Evolutionary conservation across 2,329 filamentous ascomycete genomes (phyloP).

Genomic region (Aspergillus chevalieri): DNA sequence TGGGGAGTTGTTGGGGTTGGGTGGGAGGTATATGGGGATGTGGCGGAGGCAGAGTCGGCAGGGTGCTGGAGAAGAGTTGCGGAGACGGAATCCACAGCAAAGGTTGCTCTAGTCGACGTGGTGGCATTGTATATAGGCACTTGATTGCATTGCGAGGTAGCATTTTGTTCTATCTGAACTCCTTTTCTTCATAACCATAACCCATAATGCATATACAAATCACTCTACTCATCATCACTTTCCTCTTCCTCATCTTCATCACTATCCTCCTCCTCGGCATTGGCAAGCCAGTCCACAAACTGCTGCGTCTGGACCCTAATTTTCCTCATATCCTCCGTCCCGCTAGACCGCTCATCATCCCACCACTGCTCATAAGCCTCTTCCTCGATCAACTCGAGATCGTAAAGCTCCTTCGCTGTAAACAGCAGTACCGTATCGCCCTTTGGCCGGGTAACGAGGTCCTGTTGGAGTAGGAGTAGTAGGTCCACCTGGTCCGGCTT

Average conservation of each 20-base stretch:
- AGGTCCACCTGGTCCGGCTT: conserved; percentile 78
- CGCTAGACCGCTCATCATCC: conserved; percentile 64
- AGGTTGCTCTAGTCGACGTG: too few species aligned
- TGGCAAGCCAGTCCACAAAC: conserved; percentile 77
- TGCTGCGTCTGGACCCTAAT: conserved; percentile 69
- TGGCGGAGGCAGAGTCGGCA: conserved; percentile 77
- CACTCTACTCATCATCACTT: conserved; percentile 30
- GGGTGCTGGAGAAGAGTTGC: too few species aligned
- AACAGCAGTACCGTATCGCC: conserved; percentile 66
- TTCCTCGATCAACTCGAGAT: conserved; percentile 77
- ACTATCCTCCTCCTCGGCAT: conserved; percentile 64
- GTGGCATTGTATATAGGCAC: too few species aligned
- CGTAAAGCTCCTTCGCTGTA: conserved; percentile 76
- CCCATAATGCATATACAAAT: not conserved
- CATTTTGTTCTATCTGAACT: too few species aligned
- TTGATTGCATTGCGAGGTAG: conserved; percentile 1
- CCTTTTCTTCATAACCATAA: not conserved
- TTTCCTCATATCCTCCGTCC: conserved; percentile 61
- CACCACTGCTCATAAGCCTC: conserved; percentile 88
- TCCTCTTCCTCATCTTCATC: conserved; percentile 58
- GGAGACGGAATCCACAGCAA: too few species aligned
- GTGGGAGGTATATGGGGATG: conserved; percentile 74
- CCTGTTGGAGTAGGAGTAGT: conserved; percentile 71
- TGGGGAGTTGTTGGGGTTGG: conserved; percentile 62
- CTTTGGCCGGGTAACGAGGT: conserved; percentile 60